phyloP scores from a whole-genome alignment of 495 filamentous ascomycete genomes.

The Lasiosphaeriaceae sp. region DNA sequence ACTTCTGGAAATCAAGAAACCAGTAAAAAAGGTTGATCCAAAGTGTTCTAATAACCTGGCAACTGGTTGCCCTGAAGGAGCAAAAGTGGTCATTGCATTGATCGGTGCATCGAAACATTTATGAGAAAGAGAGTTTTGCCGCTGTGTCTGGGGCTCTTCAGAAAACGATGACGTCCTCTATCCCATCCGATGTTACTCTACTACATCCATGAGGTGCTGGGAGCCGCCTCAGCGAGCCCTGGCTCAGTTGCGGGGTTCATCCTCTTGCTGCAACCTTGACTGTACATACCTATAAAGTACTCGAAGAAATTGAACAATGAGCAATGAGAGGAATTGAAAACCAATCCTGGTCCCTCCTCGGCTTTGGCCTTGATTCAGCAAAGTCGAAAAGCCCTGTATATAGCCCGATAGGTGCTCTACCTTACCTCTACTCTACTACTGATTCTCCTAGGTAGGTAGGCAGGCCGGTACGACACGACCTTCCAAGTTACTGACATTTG shows the following conservation, averaged over 20 bases:
- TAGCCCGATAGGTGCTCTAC: no score
- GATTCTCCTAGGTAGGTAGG: no score
- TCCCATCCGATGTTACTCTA: constrained; percentile 4
- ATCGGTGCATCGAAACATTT: not conserved
- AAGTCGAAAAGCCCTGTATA: no score
- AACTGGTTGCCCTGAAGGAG: not conserved
- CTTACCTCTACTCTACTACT: no score
- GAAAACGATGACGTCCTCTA: constrained; percentile 10
- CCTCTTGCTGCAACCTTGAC: not conserved
- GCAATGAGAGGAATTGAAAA: no score
- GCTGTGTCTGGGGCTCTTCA: not conserved
- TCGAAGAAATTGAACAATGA: no score
- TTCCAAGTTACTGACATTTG: no score
- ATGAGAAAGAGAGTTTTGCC: not conserved
- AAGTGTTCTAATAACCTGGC: not conserved
- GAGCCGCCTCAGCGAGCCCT: not conserved
- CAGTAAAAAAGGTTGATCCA: not conserved
- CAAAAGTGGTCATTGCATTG: not conserved
- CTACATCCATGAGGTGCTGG: not conserved
- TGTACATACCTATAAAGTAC: no score
- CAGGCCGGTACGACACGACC: no score
- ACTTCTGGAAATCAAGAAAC: no score
- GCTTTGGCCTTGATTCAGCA: no score
- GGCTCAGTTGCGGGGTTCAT: not conserved
- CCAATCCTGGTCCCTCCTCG: no score